phyloP scores from a whole-genome alignment of 176 grass and related monocot species.

The Aegilops sharonensis region DNA sequence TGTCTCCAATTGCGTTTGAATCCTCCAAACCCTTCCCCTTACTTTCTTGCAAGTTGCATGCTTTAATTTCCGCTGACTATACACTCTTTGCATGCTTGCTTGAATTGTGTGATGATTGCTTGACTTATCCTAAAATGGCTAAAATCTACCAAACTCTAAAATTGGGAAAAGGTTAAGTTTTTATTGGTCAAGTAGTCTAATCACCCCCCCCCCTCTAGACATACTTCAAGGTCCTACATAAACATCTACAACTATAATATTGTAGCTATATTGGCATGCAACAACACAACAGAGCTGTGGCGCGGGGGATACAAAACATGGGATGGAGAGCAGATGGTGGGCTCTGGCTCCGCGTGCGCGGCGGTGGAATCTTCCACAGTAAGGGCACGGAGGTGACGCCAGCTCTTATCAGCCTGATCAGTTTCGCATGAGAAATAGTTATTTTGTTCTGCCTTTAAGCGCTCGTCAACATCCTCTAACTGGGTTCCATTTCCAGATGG shows the following conservation, averaged over 20 bases:
- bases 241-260: background rate
- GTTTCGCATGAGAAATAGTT: background rate
- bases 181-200: too few relatives aligned
- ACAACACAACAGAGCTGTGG: constrained; percentile 94
- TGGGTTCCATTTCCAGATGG: constrained; percentile 45
- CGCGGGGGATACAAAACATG: constrained; percentile 92
- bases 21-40: too few relatives aligned
- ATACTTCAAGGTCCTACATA: background rate
- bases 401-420: background rate
- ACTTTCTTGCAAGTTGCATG: too few relatives aligned
- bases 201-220: too few relatives aligned
- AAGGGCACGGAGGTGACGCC: constrained; percentile 76
- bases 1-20: too few relatives aligned
- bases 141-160: too few relatives aligned
- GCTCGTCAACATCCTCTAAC: background rate
- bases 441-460: background rate
- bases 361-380: constrained; percentile 86
- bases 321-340: constrained; percentile 97
- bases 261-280: constrained; percentile 74
- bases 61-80: too few relatives aligned
- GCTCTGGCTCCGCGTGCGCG: constrained; percentile 92
- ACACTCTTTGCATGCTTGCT: too few relatives aligned
- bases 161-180: too few relatives aligned
- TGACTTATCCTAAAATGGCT: too few relatives aligned
- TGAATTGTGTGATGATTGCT: too few relatives aligned